Evolutionary conservation across 163 green algal genomes (phyloP), one percentile per base, ranked within the genome.

Genomic region (Chlorella variabilis): DNA sequence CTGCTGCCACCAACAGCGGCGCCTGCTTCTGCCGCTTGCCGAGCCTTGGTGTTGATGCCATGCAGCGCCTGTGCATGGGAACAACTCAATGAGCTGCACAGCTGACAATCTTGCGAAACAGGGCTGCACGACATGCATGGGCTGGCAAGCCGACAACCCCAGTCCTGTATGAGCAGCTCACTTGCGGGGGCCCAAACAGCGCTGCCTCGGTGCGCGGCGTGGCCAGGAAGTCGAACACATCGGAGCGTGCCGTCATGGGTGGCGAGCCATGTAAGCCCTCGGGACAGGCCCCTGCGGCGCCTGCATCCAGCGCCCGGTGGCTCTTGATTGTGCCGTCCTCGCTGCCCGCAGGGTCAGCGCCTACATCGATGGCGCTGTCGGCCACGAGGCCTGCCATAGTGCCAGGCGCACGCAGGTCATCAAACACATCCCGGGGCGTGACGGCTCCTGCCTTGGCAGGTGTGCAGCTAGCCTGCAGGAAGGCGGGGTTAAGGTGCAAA

Each of bases 371-470:
- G 9, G 42, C 41, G 49, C 49, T 67, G 71, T 67, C 71, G 13
- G 21, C 42, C 2, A 9, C 68, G 27, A 61, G 17, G 34, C 25
- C 39, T 34, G 33, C 2, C 17, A 25, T 4, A 7, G 41, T 23
- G 1, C 17, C 21, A 9, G 82, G 75, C 2, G 82, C 81, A 3
- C 25, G 29, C 36, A 87, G 29, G 39, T 68, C 75, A n/a, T 78
- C 82, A 81, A 87, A 87, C 3, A 87, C 58, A 31, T 87, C 75
- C 11, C 36, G 45, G 4, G 48, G 42, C 23, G 42, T 54, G 18
- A 75, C 33, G 20, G 9, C 45, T 27, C 39, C 58, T 3, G 39
- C 39, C 41, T 81, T 81, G 39, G 29, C 29, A 65, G n/a, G 34
- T 41, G 36, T 36, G 20, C 8, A 29, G 21, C 33, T 27, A 38